phyloP scores from a whole-genome alignment of 2,329 filamentous ascomycete species.

The Trichoderma harzianum region DNA sequence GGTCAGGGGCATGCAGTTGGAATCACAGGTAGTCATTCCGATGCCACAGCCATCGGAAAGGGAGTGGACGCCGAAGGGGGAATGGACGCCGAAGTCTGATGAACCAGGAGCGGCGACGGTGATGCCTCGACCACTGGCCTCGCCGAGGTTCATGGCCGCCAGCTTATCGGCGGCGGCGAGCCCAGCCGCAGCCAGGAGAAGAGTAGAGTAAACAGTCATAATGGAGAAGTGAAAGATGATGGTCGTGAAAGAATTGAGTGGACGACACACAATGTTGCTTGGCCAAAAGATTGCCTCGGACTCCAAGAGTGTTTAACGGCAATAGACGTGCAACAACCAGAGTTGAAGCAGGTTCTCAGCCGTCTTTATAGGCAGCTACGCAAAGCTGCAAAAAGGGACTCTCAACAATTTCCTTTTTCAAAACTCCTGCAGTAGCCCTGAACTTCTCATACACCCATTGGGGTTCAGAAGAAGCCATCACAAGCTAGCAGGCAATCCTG shows the following conservation, averaged over 20 bases:
- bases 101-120: slow-evolving; percentile 13
- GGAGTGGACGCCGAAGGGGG: slow-evolving; percentile 16
- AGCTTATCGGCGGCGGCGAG: slow-evolving; percentile 23
- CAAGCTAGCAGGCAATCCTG: not conserved
- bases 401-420: not conserved
- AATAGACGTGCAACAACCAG: not conserved
- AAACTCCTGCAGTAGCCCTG: not conserved
- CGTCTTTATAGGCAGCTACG: not conserved
- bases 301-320: not conserved
- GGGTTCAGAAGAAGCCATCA: slow-evolving; percentile 11
- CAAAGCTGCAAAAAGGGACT: not conserved
- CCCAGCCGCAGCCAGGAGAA: slow-evolving; percentile 28
- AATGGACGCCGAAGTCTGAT: slow-evolving; percentile 21
- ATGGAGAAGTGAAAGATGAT: slow-evolving; percentile 17
- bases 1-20: slow-evolving; percentile 30
- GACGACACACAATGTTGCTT: not conserved
- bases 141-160: slow-evolving; percentile 2
- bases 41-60: slow-evolving; percentile 23
- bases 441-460: not conserved
- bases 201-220: slow-evolving; percentile 26
- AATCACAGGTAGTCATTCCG: slow-evolving; percentile 28
- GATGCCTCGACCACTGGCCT: slow-evolving; percentile 16
- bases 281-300: no score
- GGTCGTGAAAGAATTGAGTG: not conserved
- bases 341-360: not conserved